Conservation (phyloP, 75 land plant species). For the Ceratopteris richardii region DNA sequence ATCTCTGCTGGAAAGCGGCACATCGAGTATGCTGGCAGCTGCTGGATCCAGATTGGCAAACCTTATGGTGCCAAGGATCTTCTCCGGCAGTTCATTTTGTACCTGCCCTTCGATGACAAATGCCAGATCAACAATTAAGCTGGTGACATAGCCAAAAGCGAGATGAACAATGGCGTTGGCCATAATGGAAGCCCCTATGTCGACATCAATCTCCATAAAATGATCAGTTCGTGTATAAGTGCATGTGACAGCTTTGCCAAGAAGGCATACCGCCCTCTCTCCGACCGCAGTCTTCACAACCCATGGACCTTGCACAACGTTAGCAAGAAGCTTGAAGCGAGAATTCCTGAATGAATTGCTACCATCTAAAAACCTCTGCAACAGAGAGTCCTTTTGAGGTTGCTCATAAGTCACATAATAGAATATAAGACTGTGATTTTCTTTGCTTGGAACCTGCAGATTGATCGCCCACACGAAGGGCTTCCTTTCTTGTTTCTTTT, state of each 20-base stretch:
- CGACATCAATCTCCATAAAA: slow-evolving; percentile 30
- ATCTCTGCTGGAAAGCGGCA: slow-evolving; percentile 12
- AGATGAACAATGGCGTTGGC: slow-evolving; percentile 37
- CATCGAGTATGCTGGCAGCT: slow-evolving; percentile 19
- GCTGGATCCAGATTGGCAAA: slow-evolving; percentile 16
- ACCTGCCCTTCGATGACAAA: slow-evolving; percentile 22
- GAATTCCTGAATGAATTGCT: slow-evolving; percentile 24
- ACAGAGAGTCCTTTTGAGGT: slow-evolving; percentile 18
- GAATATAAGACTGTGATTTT: slow-evolving; percentile 21
- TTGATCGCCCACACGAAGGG: slow-evolving; percentile 80
- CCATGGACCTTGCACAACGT: slow-evolving; percentile 33
- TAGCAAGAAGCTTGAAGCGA: slow-evolving; percentile 32
- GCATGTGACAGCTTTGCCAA: slow-evolving; percentile 30
- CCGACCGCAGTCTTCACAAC: slow-evolving; percentile 37
- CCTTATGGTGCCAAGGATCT: slow-evolving; percentile 21
- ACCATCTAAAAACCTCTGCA: slow-evolving; percentile 22
- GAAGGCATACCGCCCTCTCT: slow-evolving; percentile 33
- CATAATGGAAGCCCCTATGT: slow-evolving; percentile 32
- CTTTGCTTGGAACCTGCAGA: slow-evolving; percentile 36
- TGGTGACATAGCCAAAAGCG: slow-evolving; percentile 26
- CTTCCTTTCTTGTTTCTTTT: slow-evolving; percentile 19
- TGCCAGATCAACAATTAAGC: slow-evolving; percentile 28
- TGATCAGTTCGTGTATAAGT: slow-evolving; percentile 18
- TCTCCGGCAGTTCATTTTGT: slow-evolving; percentile 27
- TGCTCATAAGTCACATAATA: slow-evolving; percentile 22